Evolutionary conservation across 306 rosid species (phyloP).

Genomic region (Corylus heterophylla): DNA sequence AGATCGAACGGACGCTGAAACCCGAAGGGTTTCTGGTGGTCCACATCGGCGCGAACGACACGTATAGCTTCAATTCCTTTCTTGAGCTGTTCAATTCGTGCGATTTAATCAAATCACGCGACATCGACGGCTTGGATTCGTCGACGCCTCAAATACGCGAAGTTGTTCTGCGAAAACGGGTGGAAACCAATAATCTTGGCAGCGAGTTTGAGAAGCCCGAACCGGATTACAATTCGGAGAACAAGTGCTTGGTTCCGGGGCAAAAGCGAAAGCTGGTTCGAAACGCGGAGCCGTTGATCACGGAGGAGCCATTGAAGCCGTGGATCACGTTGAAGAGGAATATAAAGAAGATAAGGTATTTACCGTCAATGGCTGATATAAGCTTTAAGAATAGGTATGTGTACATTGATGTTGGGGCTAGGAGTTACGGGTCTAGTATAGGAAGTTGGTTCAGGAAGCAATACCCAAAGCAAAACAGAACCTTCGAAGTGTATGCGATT

Average conservation of each 20-base stretch:
- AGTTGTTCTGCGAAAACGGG: slow-evolving; percentile 70
- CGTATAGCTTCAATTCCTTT: slow-evolving; percentile 87
- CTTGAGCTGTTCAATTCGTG: slow-evolving; percentile 81
- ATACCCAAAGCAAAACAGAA: slow-evolving; percentile 93
- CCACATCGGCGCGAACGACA: slow-evolving; percentile 73
- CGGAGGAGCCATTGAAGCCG: slow-evolving; percentile 81
- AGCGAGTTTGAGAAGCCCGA: slow-evolving; percentile 15
- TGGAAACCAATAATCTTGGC: slow-evolving; percentile 29
- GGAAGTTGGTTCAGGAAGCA: slow-evolving; percentile 98
- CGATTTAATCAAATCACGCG: slow-evolving; percentile 60
- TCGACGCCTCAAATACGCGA: slow-evolving; percentile 68
- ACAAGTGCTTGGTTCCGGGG: slow-evolving; percentile 67
- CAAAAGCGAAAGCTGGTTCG: slow-evolving; percentile 66
- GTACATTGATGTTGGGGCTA: slow-evolving; percentile 94
- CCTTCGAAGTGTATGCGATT: slow-evolving; percentile 83
- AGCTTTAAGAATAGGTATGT: slow-evolving; percentile 82
- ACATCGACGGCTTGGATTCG: slow-evolving; percentile 61
- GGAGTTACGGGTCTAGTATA: slow-evolving; percentile 93
- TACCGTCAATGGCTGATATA: slow-evolving; percentile 82
- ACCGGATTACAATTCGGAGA: slow-evolving; percentile 32
- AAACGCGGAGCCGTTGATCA: slow-evolving; percentile 76
- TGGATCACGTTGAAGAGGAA: slow-evolving; percentile 92
- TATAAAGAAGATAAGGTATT: slow-evolving; percentile 64
- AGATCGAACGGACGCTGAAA: slow-evolving; percentile 71
- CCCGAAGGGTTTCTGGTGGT: slow-evolving; percentile 86